Base-by-base conservation (phyloP, 148 eudicot species). In the Bassia scoparia region DNA sequence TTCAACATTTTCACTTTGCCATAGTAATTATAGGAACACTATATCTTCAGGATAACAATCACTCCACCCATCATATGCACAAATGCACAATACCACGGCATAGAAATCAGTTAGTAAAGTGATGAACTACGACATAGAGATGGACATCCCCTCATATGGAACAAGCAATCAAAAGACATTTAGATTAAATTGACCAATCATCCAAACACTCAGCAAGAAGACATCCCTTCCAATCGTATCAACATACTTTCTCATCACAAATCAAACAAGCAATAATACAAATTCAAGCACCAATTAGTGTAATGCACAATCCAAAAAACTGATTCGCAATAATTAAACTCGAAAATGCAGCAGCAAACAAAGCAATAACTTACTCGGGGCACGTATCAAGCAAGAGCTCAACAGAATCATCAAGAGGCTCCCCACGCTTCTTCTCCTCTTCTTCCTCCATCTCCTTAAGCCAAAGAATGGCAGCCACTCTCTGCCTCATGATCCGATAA, bases 401-500 rank as follows among this genome's bases (percentile, higher is more conserved):
- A 13, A 95, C 89, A 41, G 97, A 81, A 71, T 95, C 97, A 88
- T 95, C 97, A 68, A 91, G 52, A 1, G 96, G 91, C 34, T 69
- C 83, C 43, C 99, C 97, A 43, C 81, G 88, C 79, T 81, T 87
- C 58, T 86, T 91, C 94, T 87, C 98, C 76, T 82, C 88, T 65
- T 91, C 89, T 71, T 95, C 97, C 62, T 95, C 97, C 20, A 56
- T 69, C 73, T 92, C 92, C 85, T 89, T 91, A 23, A 95, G 87
- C 96, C 90, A 92, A 69, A 95, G 81, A 69, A 95, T 95, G 0
- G 97, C 97, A 60, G 86, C 88, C 23, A 95, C 99, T 60, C 97
- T 78, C 81, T 95, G 97, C 83, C 96, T 89, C 97, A 95, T 87
- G 46, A 95, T 86, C 74, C 96, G 79, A 31, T 86, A 95, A 68